Evolutionary conservation across 1,284 basidiomycete genomes (phyloP).

Genomic region (Apiotrichum sp.): DNA sequence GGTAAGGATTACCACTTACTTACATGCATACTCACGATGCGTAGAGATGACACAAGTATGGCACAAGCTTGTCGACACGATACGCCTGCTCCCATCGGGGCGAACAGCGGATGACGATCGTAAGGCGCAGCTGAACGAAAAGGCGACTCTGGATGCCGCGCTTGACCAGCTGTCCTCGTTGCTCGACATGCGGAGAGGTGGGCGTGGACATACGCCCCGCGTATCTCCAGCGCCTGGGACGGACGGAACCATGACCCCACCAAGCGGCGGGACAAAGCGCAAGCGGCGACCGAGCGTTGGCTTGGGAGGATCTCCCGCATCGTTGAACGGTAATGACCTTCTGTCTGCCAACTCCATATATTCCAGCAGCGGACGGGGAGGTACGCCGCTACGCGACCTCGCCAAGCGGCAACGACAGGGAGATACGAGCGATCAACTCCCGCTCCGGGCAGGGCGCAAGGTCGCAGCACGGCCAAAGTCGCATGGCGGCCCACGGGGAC

Average conservation of each 20-base stretch:
- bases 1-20: conserved; percentile 3
- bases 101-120: conserved; percentile 8
- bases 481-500: conserved; percentile 11
- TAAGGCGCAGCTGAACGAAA: conserved; percentile 18
- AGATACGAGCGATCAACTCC: conserved; percentile 42
- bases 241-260: conserved; percentile 12
- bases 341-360: conserved; percentile 19
- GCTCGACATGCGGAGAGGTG: conserved; percentile 20
- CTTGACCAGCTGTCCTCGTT: conserved; percentile 34
- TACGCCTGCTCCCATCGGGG: conserved; percentile 30
- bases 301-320: conserved; percentile 7
- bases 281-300: conserved; percentile 14
- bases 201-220: conserved; percentile 7
- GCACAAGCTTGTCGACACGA: conserved; percentile 38
- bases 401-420: conserved; percentile 15
- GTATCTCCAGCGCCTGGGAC: conserved; percentile 3
- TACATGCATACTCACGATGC: background rate
- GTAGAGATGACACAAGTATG: conserved; percentile 34
- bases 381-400: conserved; percentile 9
- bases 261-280: conserved; percentile 9
- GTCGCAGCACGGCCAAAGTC: conserved; percentile 42
- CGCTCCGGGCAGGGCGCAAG: conserved; percentile 44
- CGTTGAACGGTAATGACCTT: conserved; percentile 4
- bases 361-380: conserved; percentile 1
- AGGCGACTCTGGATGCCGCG: conserved; percentile 30